Base-by-base conservation (phyloP, 331 rosid species). In the Spiraea crenata region DNA sequence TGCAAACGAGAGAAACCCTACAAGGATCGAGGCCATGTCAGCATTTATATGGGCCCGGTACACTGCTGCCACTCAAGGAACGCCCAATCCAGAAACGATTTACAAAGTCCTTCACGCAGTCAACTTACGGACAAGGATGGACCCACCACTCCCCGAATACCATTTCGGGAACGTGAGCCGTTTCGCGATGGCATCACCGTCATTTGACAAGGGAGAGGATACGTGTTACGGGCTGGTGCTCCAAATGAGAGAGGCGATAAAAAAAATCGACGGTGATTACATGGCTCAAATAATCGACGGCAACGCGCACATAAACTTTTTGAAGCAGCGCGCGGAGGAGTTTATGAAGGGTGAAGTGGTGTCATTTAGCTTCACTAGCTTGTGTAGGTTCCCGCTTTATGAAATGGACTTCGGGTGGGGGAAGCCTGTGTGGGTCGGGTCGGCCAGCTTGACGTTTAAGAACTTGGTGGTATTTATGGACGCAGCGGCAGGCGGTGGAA, bases 331-430 rank as follows among this genome's bases (percentile, higher is more conserved):
- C 14, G n/a, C 3, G 50, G 77, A 25, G 4, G 55, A 65, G 35
- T 34, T 48, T 11, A 64, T 8, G 39, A 75, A 59, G 2, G 79
- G 84, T 3, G 82, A 82, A 66, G 52, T 83, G 51, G 82, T 69
- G 9, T 38, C 73, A 0, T 20, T 52, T 1, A 48, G 54, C 50
- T 83, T 83, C 65, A 83, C 85, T 0, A 80, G 85, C 42, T 74
- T 78, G 72, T 80, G 82, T 38, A 40, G 82, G 63, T 83, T 80
- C 62, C 82, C 87, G 2, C 5, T 74, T 3, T 80, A 83, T 19
- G 85, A 80, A 8, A 34, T 76, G 19, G 80, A 80, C 31, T 80
- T 83, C 3, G 85, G 87, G 41, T 80, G 85, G 87, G 80, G 85
- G 12, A 71, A 77, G 40, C 85, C 87, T 0, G 49, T 13, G 1